Base-by-base conservation (phyloP, 192 early-diverging fungal genomes). In the Ramicandelaber brevisporus region DNA sequence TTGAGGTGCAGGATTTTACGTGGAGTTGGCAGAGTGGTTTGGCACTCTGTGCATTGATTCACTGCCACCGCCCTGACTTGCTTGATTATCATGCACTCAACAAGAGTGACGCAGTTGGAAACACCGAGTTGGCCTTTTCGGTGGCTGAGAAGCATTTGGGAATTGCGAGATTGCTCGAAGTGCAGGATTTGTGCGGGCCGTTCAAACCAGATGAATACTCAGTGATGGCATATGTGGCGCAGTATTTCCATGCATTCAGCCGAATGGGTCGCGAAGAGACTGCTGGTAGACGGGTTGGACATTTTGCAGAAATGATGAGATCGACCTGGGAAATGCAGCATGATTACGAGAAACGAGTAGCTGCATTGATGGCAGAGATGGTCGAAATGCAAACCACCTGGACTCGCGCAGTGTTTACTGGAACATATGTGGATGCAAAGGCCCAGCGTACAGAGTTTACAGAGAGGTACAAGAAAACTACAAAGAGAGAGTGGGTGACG, bases 161-260 rank as follows among this genome's bases (percentile, higher is more conserved):
- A 20, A 93, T 96, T 36, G 74, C 87, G 39, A 78, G 83, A 54
- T 63, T 96, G 14, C 63, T 96, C 31, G 87, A 81, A 48, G 87
- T 93, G 2, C 87, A 96, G 41, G 90, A 96, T 53, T 62, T 96
- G 12, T 81, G 83, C 32, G 90, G 93, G 47, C 70, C 77, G 12
- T 43, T 57, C 33, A 92, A 87, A 58, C 87, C 87, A 14, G 90
- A 96, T 54, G 87, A 96, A 38, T 62, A 76, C 15, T 96, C 90
- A 5, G 68, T 96, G 10, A 96, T 93, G 83, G 93, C 90, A 17
- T 96, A 96, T 32, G 83, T 92, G 11, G 87, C 90, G 7, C 78
- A 90, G 52, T 96, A 92, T 45, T 96, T 89, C 63, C 90, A 96
- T 40, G 90, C 90, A 5, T 92, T 96, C 31, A 86, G 84, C 10